Evolutionary conservation across 202 grass and related monocot species (phyloP).

Genomic region (Zoysia matrella): DNA sequence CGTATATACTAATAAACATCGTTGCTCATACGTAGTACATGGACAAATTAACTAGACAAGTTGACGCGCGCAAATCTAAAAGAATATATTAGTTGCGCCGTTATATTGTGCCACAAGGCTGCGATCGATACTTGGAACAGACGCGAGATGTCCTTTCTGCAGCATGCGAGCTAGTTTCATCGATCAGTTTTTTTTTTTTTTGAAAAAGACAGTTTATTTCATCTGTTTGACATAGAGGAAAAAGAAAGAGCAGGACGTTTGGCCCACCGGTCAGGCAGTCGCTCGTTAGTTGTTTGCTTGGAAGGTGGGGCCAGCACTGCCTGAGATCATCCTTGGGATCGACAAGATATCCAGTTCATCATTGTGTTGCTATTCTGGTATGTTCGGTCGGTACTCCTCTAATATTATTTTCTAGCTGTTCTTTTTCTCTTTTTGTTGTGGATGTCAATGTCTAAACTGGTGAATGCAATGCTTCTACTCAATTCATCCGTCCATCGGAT

Average conservation of each 20-base stretch:
- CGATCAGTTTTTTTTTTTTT: too few species aligned
- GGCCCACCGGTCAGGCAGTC: neutral
- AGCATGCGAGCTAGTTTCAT: too few species aligned
- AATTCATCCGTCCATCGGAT: conserved; percentile 33
- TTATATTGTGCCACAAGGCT: too few species aligned
- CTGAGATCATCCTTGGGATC: too few species aligned
- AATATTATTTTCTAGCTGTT: neutral
- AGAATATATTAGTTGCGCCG: neutral
- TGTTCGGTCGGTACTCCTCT: neutral
- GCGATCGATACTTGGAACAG: conserved; percentile 30
- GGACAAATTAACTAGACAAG: neutral
- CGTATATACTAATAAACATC: neutral
- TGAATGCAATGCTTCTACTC: conserved; percentile 47
- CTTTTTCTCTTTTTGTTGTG: neutral
- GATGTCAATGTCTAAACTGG: conserved; percentile 33
- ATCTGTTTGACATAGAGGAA: neutral
- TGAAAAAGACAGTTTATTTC: too few species aligned
- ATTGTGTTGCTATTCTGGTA: conserved; percentile 11
- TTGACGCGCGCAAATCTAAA: conserved; percentile 13
- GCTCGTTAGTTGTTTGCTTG: neutral
- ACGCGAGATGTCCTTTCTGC: conserved; percentile 9
- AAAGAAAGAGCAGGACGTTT: neutral
- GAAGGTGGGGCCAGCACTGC: too few species aligned
- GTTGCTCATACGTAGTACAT: neutral
- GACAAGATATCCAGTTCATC: too few species aligned